Conservation (phyloP, 2,329 filamentous ascomycete genomes). For the Ascochyta rabiei region DNA sequence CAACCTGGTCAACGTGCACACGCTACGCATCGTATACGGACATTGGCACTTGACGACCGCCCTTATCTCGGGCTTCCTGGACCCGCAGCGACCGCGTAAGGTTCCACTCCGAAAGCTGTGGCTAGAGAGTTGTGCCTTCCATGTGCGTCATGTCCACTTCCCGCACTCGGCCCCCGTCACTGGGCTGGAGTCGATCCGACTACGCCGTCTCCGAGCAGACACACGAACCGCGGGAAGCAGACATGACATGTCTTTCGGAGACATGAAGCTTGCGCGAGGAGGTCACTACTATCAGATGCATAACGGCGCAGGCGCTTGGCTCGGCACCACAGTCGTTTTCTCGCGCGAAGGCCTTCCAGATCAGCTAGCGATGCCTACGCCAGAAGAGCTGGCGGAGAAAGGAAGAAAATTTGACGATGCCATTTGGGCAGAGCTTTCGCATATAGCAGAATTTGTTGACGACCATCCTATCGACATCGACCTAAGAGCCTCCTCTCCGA, state of each 20-base stretch:
- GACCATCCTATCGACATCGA: conserved; percentile 14
- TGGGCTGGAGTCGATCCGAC: conserved; percentile 50
- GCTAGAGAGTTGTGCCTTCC: conserved; percentile 53
- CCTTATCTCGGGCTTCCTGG: conserved; percentile 50
- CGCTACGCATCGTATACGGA: conserved; percentile 52
- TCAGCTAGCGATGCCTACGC: conserved; percentile 2
- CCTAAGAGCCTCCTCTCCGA: conserved; percentile 4
- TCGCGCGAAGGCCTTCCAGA: conserved; percentile 11
- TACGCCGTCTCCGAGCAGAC: conserved; percentile 49
- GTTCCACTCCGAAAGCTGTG: conserved; percentile 50
- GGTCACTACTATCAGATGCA: conserved; percentile 35
- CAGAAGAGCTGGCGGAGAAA: conserved; percentile 22
- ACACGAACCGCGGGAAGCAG: conserved; percentile 8
- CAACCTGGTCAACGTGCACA: conserved; percentile 53
- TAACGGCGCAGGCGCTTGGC: conserved; percentile 41
- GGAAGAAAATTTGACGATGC: conserved; percentile 30
- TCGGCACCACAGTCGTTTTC: conserved; percentile 37
- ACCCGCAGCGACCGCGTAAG: conserved; percentile 32
- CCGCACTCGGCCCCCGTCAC: conserved; percentile 29
- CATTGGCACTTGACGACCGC: conserved; percentile 50
- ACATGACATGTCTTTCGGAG: conserved; percentile 27
- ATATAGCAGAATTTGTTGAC: conserved; percentile 30
- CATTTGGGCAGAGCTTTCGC: conserved; percentile 37
- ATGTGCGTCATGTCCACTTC: conserved; percentile 25
- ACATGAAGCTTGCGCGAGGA: conserved; percentile 39